phyloP scores from a whole-genome alignment of 1,284 basidiomycete genomes.

The Trametes polyzona region DNA sequence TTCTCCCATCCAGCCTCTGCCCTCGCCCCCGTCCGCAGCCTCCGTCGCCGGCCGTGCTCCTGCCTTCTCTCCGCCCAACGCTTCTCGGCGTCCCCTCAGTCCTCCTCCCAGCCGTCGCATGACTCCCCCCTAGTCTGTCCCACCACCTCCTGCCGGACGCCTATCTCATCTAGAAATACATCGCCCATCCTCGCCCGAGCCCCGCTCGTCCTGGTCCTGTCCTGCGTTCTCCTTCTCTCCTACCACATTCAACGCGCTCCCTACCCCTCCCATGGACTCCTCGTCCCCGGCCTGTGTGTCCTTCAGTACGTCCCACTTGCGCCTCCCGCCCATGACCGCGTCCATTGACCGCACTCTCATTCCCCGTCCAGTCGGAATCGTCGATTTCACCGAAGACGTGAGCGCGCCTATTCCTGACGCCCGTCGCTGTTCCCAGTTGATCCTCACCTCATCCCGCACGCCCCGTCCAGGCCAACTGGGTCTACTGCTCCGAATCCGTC shows the following conservation, averaged over 20 bases:
- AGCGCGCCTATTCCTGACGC: constrained; percentile 28
- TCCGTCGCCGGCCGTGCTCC: not conserved
- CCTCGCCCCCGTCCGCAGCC: not conserved
- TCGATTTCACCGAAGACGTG: constrained; percentile 75
- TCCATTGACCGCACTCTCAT: constrained; percentile 13
- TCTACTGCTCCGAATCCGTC: constrained; percentile 72
- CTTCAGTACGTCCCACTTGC: constrained; percentile 57
- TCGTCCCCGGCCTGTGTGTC: constrained; percentile 58
- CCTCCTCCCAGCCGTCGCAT: constrained; percentile 20
- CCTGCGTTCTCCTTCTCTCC: constrained; percentile 18
- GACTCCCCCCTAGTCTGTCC: constrained; percentile 14
- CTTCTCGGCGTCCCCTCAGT: constrained; percentile 19
- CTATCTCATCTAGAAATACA: constrained; percentile 32
- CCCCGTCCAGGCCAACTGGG: constrained; percentile 60
- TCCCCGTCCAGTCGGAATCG: constrained; percentile 60
- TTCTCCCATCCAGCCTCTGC: not conserved
- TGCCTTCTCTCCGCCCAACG: not conserved
- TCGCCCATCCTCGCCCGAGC: constrained; percentile 29
- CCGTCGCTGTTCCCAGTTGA: constrained; percentile 15
- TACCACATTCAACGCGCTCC: constrained; percentile 6
- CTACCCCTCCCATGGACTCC: constrained; percentile 36
- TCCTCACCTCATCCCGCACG: constrained; percentile 1
- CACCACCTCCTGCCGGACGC: constrained; percentile 22
- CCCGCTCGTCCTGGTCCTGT: constrained; percentile 17
- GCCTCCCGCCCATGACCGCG: not conserved